phyloP scores from a whole-genome alignment of 306 rosid species.

The Purshia tridentata region DNA sequence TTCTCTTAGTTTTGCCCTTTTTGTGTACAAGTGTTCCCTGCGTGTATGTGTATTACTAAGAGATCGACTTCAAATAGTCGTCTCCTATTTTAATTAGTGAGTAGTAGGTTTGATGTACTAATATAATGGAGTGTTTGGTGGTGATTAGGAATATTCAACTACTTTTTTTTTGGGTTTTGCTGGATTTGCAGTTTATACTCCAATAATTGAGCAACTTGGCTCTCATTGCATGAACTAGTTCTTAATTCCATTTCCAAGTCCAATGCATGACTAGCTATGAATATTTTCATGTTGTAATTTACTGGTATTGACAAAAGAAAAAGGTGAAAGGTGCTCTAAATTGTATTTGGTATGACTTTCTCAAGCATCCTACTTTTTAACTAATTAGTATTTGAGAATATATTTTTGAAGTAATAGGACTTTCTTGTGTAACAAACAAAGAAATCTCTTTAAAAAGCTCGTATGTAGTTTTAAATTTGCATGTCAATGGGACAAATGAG shows the following conservation, averaged over 20 bases:
- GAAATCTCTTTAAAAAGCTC: neutral
- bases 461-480: neutral
- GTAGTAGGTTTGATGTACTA: constrained; percentile 4
- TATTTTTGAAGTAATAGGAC: neutral
- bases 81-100: neutral
- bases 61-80: too few species aligned
- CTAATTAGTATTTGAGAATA: neutral
- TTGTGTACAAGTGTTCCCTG: neutral
- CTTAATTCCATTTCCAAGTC: neutral
- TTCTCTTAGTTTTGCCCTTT: neutral
- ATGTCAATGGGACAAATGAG: constrained; percentile 23
- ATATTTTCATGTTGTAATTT: too few species aligned
- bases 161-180: neutral
- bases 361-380: constrained; percentile 1
- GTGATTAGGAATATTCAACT: neutral
- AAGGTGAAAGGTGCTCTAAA: neutral
- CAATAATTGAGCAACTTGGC: neutral
- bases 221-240: neutral
- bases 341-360: neutral
- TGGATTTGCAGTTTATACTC: neutral
- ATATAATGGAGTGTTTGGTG: neutral
- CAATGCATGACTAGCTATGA: neutral
- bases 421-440: neutral
- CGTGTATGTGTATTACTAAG: neutral
- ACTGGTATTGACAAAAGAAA: neutral